These are phyloP conservation scores for Cryphonectria carpinicola DNA, from an alignment of 2,329 filamentous ascomycete species.

Conservation along the genomic window DNA sequence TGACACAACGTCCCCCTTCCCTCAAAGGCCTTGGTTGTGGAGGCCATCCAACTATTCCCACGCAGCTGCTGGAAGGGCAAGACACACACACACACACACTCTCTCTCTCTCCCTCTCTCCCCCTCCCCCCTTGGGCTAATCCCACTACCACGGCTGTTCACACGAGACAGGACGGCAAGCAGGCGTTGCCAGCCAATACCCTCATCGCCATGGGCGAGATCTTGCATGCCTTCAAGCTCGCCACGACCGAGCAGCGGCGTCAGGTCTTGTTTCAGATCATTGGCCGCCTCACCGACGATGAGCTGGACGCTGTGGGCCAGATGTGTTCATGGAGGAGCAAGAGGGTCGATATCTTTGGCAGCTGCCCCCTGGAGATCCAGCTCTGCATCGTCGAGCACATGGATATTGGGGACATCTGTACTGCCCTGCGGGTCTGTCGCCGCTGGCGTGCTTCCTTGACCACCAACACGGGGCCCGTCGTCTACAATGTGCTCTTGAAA, in stretches of 20 bases:
- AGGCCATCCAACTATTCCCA: too few relatives aligned
- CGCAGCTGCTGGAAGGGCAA: too few relatives aligned
- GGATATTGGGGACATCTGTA: conserved; percentile 13
- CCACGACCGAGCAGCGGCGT: neutral
- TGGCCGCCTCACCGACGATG: conserved; percentile 9
- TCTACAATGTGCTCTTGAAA: neutral
- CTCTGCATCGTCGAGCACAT: conserved; percentile 13
- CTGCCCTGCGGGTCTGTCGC: conserved; percentile 16
- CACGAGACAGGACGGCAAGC: neutral
- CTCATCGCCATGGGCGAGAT: neutral
- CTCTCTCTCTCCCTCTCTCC: too few relatives aligned
- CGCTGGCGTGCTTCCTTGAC: conserved; percentile 13
- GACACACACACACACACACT: too few relatives aligned
- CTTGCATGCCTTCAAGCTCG: neutral
- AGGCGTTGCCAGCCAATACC: neutral
- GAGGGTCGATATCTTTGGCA: conserved; percentile 14
- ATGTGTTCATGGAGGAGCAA: neutral
- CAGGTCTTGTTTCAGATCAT: conserved; percentile 7
- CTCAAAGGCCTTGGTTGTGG: neutral
- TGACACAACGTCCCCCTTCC: neutral
- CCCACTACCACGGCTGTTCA: neutral
- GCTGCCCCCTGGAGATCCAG: conserved; percentile 16
- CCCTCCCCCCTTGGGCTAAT: too few relatives aligned
- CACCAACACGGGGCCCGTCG: neutral
- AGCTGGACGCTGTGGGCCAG: neutral